A percentile compares a stretch with the other conserved stretches of the same genome.
Conservation (phyloP, 768 basidiomycete genomes). For the Lentinula sp. region DNA sequence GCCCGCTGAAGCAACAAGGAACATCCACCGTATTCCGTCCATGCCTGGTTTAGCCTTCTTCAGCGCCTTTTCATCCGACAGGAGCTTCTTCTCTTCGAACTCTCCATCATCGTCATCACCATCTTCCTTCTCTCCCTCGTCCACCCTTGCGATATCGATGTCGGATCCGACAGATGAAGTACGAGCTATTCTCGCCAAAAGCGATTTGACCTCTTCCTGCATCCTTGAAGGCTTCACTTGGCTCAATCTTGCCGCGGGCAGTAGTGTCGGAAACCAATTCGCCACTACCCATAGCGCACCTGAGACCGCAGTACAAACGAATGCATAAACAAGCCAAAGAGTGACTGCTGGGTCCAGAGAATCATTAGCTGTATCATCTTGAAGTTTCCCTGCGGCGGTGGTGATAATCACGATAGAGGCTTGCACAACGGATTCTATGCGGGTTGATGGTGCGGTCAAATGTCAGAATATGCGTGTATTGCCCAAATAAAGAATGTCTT, state of each 20-base stretch:
- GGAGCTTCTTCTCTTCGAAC: slow-evolving; percentile 7
- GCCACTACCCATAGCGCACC: slow-evolving; percentile 22
- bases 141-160: slow-evolving; percentile 12
- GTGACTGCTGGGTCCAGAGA: slow-evolving; percentile 31
- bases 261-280: slow-evolving; percentile 19
- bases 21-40: slow-evolving; percentile 13
- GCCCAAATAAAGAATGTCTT: slow-evolving; percentile 1
- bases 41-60: slow-evolving; percentile 20
- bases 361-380: slow-evolving; percentile 26
- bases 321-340: slow-evolving; percentile 34
- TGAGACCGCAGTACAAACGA: slow-evolving; percentile 27
- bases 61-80: slow-evolving; percentile 21
- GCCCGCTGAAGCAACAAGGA: slow-evolving; percentile 14
- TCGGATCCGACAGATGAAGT: background rate
- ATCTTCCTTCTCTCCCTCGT: slow-evolving; percentile 5
- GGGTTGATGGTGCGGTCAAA: background rate
- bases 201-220: slow-evolving; percentile 22
- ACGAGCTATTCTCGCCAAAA: slow-evolving; percentile 9
- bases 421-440: slow-evolving; percentile 33
- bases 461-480: background rate
- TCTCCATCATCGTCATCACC: background rate
- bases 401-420: slow-evolving; percentile 37
- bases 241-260: slow-evolving; percentile 32
- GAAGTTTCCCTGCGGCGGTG: slow-evolving; percentile 32
- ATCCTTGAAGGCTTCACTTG: slow-evolving; percentile 26